Conservation (phyloP, 768 basidiomycete species). For the Suillus subluteus region DNA sequence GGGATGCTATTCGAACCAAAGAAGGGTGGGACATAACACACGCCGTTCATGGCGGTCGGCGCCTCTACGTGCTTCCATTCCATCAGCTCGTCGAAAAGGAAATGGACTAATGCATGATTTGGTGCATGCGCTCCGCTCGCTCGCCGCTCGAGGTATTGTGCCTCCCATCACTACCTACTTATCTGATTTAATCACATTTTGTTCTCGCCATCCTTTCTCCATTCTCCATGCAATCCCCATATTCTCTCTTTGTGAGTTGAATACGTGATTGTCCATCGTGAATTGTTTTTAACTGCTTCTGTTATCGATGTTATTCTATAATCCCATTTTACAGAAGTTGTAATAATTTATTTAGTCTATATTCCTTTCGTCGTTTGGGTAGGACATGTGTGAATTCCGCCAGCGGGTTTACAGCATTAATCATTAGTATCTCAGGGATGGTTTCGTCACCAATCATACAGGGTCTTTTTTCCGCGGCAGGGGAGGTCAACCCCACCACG, state of each 20-base stretch:
- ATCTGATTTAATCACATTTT: constrained; percentile 13
- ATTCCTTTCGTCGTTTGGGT: constrained; percentile 3
- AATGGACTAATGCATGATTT: constrained; percentile 25
- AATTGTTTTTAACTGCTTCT: constrained; percentile 6
- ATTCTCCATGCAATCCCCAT: constrained; percentile 14
- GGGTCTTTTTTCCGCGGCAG: constrained; percentile 62
- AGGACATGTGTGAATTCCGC: not conserved
- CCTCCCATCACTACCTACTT: constrained; percentile 10
- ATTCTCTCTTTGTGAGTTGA: constrained; percentile 2
- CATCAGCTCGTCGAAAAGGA: not conserved
- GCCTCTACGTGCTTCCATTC: constrained; percentile 1
- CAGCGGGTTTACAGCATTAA: not conserved
- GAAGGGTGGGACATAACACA: constrained; percentile 26
- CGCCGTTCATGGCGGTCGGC: not conserved
- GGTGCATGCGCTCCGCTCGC: constrained; percentile 5
- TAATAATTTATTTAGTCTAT: constrained; percentile 21
- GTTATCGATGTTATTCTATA: constrained; percentile 23
- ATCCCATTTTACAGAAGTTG: constrained; percentile 25
- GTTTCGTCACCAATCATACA: constrained; percentile 69
- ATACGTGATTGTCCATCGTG: not conserved
- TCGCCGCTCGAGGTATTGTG: not conserved
- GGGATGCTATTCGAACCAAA: constrained; percentile 70
- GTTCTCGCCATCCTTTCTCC: not conserved
- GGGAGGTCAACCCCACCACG: constrained; percentile 85
- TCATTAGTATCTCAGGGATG: constrained; percentile 4